Base-by-base conservation (phyloP, 192 early-diverging fungal species). In the Neocallimastix lanati region DNA sequence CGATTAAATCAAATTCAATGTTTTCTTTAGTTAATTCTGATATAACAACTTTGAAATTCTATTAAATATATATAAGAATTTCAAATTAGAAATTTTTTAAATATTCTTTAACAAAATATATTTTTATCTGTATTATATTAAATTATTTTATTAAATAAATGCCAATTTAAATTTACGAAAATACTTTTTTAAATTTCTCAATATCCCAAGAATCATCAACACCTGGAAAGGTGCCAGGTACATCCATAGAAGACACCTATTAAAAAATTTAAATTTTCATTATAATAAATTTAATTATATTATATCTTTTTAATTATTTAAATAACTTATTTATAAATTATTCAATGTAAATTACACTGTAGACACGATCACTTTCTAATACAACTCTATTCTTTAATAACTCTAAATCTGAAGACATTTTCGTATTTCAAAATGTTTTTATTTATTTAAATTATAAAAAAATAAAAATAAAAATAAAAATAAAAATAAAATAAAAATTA, bases 1-100 rank as follows among this genome's bases (percentile, higher is more conserved):
- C 96, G 78, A 96, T 92, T 82, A 99, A 83, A 84, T 99, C 97
- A 87, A 99, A 98, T 86, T 99, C 96, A 83, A 98, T 94, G 76
- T 93, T 91, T 37, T 85, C 84, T 77, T 90, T 83, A n/a, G 89
- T 87, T 30, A 92, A 37, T 76, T 88, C 82, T 76, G 90, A 88
- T 79, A 95, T 89, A 78, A 91, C 91, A 79, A 94, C 83, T 78
- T 89, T 86, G 84, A 95, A 91, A 78, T 87, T 91, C 93, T 94
- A 76, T 76, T 77, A 50, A n/a, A 28, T 30, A n/a, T 78, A n/a
- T 80, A 84, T 12, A 28, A 76, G 38, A 30, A 29, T 80, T 13
- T 28, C n/a, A 83, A 67, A 80, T 36, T 35, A 21, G 80, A 28
- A 27, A 67, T 36, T 13, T 18, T n/a, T n/a, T n/a, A n/a, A n/a